Evolutionary conservation across 2,329 filamentous ascomycete genomes (phyloP).

Genomic region (Teratosphaeria pseudoeucalypti): DNA sequence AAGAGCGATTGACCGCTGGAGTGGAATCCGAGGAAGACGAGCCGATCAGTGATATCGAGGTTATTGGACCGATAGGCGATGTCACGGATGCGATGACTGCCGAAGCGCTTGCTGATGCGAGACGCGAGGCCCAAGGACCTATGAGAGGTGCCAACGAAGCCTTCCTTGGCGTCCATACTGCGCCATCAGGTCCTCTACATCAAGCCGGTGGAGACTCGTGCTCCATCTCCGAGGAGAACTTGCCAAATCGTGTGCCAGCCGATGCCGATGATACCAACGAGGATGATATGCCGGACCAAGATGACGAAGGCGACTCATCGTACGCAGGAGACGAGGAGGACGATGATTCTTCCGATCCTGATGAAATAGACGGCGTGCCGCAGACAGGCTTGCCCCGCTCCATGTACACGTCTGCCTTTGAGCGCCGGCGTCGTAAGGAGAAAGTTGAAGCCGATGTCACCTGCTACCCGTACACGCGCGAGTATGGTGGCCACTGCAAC

Average conservation of each 20-base stretch:
- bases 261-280: slow-evolving; percentile 8
- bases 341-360: slow-evolving; percentile 22
- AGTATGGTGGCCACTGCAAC: slow-evolving; percentile 56
- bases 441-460: slow-evolving; percentile 46
- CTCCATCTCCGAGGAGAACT: background rate
- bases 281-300: slow-evolving; percentile 11
- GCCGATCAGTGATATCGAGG: slow-evolving; percentile 11
- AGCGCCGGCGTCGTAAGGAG: slow-evolving; percentile 36
- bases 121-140: background rate
- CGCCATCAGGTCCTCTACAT: background rate
- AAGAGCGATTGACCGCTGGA: background rate
- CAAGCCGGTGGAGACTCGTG: background rate
- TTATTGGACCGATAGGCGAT: slow-evolving; percentile 8
- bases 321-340: slow-evolving; percentile 18
- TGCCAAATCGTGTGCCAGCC: background rate
- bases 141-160: background rate
- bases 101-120: slow-evolving; percentile 10
- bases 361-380: slow-evolving; percentile 27
- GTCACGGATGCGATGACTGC: slow-evolving; percentile 9
- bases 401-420: slow-evolving; percentile 41
- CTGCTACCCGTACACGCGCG: slow-evolving; percentile 45
- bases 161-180: background rate
- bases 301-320: slow-evolving; percentile 16
- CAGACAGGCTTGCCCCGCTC: slow-evolving; percentile 22
- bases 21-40: slow-evolving; percentile 4